Percentiles rank a stretch among this genome's conserved stretches.
Conservation (phyloP, 176 grass and related monocot genomes). For the Bonia amplexicaulis region DNA sequence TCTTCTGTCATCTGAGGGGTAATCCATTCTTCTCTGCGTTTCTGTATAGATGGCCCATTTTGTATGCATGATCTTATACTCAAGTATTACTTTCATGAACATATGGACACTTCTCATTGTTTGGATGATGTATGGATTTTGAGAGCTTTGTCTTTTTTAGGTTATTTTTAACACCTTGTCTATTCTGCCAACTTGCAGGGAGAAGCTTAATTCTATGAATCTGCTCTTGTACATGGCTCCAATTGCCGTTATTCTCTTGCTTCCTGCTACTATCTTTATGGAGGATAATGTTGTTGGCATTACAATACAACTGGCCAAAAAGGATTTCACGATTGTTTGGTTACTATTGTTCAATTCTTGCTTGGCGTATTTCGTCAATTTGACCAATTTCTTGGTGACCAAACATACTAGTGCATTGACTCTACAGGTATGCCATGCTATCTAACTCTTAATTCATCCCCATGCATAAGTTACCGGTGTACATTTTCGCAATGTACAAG, state of each 20-base stretch:
- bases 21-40: slow-evolving; percentile 14
- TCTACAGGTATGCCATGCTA: slow-evolving; percentile 50
- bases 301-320: slow-evolving; percentile 59
- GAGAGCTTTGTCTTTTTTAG: not conserved
- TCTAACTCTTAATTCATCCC: slow-evolving; percentile 5
- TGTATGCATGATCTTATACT: not conserved
- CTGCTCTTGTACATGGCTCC: slow-evolving; percentile 89
- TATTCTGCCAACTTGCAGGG: slow-evolving; percentile 36
- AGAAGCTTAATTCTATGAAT: slow-evolving; percentile 97
- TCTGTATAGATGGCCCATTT: not conserved
- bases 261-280: slow-evolving; percentile 73
- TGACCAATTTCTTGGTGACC: slow-evolving; percentile 95
- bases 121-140: not conserved
- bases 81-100: not conserved
- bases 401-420: slow-evolving; percentile 87
- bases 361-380: slow-evolving; percentile 75
- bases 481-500: not conserved
- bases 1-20: slow-evolving; percentile 79
- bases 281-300: slow-evolving; percentile 71
- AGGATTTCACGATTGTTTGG: slow-evolving; percentile 66
- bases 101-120: not conserved
- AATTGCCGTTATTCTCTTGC: slow-evolving; percentile 70
- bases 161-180: not conserved
- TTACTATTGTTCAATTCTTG: slow-evolving; percentile 73
- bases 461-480: not conserved